A percentile compares a stretch with the other conserved stretches of the same genome.
phyloP scores from a whole-genome alignment of 495 filamentous ascomycete genomes.

The Aspergillus ostianus region DNA sequence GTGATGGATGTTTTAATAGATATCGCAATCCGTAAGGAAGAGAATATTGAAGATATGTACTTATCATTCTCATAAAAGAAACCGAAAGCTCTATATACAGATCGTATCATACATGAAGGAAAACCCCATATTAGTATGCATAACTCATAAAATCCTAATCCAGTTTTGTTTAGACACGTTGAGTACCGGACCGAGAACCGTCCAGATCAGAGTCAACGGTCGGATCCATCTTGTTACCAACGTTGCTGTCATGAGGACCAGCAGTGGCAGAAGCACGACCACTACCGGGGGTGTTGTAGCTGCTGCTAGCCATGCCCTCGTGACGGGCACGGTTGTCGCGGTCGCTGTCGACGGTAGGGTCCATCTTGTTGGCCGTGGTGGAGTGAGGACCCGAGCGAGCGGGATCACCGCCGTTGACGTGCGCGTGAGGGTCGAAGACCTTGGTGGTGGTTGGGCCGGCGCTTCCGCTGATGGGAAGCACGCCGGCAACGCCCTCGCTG shows the following conservation, averaged over 20 bases:
- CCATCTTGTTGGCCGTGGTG: neutral
- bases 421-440: neutral
- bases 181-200: neutral
- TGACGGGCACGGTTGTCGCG: neutral
- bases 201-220: neutral
- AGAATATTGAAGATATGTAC: neutral
- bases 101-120: neutral
- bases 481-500: neutral
- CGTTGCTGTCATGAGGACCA: neutral
- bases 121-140: neutral
- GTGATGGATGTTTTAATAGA: no score
- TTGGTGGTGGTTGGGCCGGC: neutral
- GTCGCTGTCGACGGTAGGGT: neutral
- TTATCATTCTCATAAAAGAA: neutral
- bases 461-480: neutral
- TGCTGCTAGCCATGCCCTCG: neutral
- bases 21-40: no score
- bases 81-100: neutral
- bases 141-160: neutral
- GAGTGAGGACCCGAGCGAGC: neutral
- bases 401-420: neutral
- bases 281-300: neutral
- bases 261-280: neutral
- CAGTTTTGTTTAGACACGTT: neutral
- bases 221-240: neutral